A percentile compares a stretch with the other conserved stretches of the same genome.
Conservation (phyloP, 1,284 basidiomycete genomes). For the Malassezia arunalokei region DNA sequence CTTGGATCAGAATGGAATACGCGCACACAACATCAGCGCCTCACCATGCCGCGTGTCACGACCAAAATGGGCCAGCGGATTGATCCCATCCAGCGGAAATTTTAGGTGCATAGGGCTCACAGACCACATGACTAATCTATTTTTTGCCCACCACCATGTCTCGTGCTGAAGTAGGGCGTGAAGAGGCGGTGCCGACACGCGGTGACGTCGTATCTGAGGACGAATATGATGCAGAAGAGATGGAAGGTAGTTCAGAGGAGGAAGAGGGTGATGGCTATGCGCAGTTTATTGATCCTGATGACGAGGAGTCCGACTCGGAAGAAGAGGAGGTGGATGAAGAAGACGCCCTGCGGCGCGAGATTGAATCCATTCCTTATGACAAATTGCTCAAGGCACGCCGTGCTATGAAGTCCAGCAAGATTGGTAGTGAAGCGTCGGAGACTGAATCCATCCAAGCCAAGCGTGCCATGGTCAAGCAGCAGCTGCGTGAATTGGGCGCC, state of each 20-base stretch:
- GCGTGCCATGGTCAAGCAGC: conserved; percentile 16
- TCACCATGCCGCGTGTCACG: conserved; percentile 42
- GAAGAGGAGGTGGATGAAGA: conserved; percentile 20
- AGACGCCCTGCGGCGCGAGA: background rate
- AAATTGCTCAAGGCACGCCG: conserved; percentile 15
- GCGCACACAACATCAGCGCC: conserved; percentile 68
- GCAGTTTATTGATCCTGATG: conserved; percentile 40
- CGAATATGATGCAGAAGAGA: background rate
- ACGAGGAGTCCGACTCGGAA: conserved; percentile 42
- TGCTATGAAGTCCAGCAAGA: background rate
- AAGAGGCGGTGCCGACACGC: background rate
- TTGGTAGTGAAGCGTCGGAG: conserved; percentile 1
- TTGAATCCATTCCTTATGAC: conserved; percentile 5
- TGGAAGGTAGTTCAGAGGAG: conserved; percentile 8
- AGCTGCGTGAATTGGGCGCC: conserved; percentile 9
- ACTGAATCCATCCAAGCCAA: conserved; percentile 19
- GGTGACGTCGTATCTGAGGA: background rate
- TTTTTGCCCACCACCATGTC: too few relatives aligned
- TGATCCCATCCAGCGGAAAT: conserved; percentile 21
- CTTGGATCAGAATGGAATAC: conserved; percentile 90
- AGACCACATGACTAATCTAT: too few relatives aligned
- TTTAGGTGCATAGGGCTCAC: background rate
- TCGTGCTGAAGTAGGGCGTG: background rate
- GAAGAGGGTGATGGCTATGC: conserved; percentile 15
- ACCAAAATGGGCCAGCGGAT: conserved; percentile 37